Evolutionary conservation across 108 stramenopile genomes (phyloP), one percentile per base, ranked within the genome.

Genomic region (Stephanodiscus minutulus): DNA sequence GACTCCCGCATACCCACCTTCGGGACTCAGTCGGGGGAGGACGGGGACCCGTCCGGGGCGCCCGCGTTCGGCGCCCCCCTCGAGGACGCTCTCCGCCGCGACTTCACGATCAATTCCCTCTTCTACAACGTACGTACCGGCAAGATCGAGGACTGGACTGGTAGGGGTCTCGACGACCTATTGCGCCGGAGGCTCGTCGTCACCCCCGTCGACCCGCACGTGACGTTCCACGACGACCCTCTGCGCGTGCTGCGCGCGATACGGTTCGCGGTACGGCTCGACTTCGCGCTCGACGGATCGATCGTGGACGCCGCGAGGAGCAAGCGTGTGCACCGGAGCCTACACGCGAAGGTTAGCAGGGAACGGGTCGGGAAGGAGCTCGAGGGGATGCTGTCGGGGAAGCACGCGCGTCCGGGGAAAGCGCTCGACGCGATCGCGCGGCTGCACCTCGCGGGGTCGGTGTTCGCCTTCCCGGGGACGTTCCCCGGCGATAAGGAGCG

Each of bases 81-180:
- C 48, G 93, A 97, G 64, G 97, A 98, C 84, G 91, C 98, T 4
- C 58, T 80, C 12, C 91, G 98, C 11, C 80, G 98, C 61, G 98
- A 98, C 74, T 97, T 97, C 67, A 97, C 96, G 18, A 84, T 97
- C 58, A 98, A 98, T 81, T 87, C 97, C 1, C 74, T 98, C 28
- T 98, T 96, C 74, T 97, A 85, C 89, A 98, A 98, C 78, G 72
- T 97, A 20, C 82, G 91, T 21, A 86, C 88, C 0, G 36, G 76
- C 3, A 36, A 64, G 7, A 70, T 98, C 10, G 98, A 98, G 83
- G 98, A 98, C 80, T 93, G 91, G 89, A 97, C 96, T 0, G 77
- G 82, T 7, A 76, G 88, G 28, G 95, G 97, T 13, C 22, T 96
- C 20, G 36, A 82, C 6, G 97, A 96, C 78, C 81, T 97, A 57